phyloP scores from a whole-genome alignment of 2,329 filamentous ascomycete species.

The Alternaria burnsii region DNA sequence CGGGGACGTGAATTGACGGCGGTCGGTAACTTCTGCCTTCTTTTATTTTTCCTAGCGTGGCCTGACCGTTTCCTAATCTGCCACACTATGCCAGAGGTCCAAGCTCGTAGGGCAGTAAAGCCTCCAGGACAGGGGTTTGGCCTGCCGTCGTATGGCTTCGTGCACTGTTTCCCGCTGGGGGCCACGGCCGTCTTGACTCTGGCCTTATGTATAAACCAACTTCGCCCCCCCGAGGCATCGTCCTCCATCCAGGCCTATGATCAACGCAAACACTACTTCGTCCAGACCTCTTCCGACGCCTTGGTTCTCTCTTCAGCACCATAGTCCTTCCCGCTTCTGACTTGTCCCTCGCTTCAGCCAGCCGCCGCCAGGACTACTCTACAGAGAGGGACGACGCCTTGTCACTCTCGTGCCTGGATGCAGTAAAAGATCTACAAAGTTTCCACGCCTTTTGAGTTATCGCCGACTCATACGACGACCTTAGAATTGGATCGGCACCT shows the following conservation, averaged over 20 bases:
- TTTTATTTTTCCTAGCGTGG: constrained; percentile 50
- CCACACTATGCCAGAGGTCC: constrained; percentile 46
- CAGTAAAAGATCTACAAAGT: constrained; percentile 38
- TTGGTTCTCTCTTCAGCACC: constrained; percentile 17
- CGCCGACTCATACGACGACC: constrained; percentile 43
- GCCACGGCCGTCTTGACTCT: constrained; percentile 35
- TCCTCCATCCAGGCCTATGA: constrained; percentile 44
- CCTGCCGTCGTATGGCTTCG: constrained; percentile 41
- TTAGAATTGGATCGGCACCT: constrained; percentile 33
- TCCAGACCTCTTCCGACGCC: constrained; percentile 28
- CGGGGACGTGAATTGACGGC: constrained; percentile 42
- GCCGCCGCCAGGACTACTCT: constrained; percentile 33
- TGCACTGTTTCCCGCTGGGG: constrained; percentile 42
- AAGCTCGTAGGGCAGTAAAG: constrained; percentile 44
- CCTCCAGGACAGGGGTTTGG: constrained; percentile 38
- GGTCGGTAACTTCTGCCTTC: constrained; percentile 40
- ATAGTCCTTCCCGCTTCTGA: constrained; percentile 26
- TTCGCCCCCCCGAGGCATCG: constrained; percentile 44
- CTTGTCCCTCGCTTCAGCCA: constrained; percentile 38
- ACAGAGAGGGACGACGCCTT: constrained; percentile 32
- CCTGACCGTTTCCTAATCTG: constrained; percentile 45
- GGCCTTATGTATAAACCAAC: constrained; percentile 49
- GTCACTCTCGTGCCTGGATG: constrained; percentile 30
- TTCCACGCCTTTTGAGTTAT: constrained; percentile 28
- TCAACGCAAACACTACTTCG: constrained; percentile 38